Evolutionary conservation across 2,329 filamentous ascomycete species (phyloP), one percentile per base, ranked within the genome.

Genomic region (Teratosphaeria viscida): DNA sequence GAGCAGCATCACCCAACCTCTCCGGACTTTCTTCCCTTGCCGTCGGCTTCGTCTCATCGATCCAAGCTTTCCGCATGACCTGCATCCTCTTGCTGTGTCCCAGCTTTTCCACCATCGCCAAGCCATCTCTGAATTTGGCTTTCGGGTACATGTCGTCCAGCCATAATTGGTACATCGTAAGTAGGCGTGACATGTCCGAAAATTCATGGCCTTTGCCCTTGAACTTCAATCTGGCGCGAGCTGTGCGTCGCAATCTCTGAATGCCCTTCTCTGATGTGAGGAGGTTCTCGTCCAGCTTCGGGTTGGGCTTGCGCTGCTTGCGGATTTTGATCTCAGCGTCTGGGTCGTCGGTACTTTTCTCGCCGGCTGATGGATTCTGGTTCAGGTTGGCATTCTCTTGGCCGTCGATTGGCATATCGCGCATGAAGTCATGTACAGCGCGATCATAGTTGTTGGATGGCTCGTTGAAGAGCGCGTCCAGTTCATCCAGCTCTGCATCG

Each of bases 151-250:
- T 79, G 70, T 96, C 91, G 74, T 99, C 92, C 1, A 99, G 87
- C 94, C 94, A 99, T 59, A 96, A 75, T 72, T 97, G 94, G 71
- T 97, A 99, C 71, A 95, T 89, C 27, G 89, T 90, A 55, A 99
- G 80, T 27, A 99, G 81, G 16, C 86, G 84, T 0, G 86, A 83
- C 11, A 91, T 84, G 71, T 99, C 94, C 19, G 88, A 86, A 74
- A 94, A 97, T 86, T 99, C 94, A 71, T 97, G 90, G 0, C 92
- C 92, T 74, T 95, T 97, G 56, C 94, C 94, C 72, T 92, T 95
- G 66, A 96, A 85, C 64, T 84, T 89, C 23, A 96, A 76, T 53
- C 82, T 81, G 34, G 84, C 81, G 57, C 83, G 85, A 0, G 89
- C 86, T 66, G 85, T 85, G 62, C 81, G 83, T 52, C 88, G 85